Evolutionary conservation across 2,329 filamentous ascomycete species (phyloP), one percentile per base, ranked within the genome.

Genomic region (Colletotrichum chlorophyti): DNA sequence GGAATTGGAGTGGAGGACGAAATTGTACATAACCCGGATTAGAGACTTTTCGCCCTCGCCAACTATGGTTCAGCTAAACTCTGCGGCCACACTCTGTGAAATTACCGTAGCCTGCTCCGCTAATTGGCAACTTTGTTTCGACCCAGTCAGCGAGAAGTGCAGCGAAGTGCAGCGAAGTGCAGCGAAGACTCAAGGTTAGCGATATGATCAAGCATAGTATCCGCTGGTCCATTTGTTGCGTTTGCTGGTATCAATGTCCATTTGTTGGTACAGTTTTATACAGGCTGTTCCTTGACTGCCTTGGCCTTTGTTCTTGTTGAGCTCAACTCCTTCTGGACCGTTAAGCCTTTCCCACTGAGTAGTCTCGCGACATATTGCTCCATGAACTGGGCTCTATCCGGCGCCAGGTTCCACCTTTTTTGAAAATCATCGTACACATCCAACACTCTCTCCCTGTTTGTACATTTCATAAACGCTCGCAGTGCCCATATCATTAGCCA

Each of bases 401-500:
- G 52, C 3, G 72, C 68, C 35, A 81, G 70, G 14, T 76, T 66
- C 81, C 83, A 86, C 31, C 80, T 74, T 35, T 70, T 64, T 31
- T 73, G 75, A 53, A 87, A 67, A 21, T 72, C 70, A 21, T 79
- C 76, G 65, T 83, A 92, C 4, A 84, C 80, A 37, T 80, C 74
- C 58, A 86, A 60, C 42, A 88, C 79, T 27, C 77, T 74, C 10
- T 82, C 76, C 19, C 71, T 69, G 1, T 80, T 75, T n/a, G 79
- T 78, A 66, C 85, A 88, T 61, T 79, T 83, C 59, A 80, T 79
- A 69, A 90, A 91, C 3, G 91, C 89, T 40, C 79, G 76, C 32
- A 92, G 69, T 0, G 80, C 77, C 77, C 84, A 86, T 35, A 84
- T 78, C 37, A 82, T 82, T 64, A 90, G 74, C 86, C 86, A 89